Conservation (phyloP, 768 basidiomycete genomes). For the Tulasnella sp. region DNA sequence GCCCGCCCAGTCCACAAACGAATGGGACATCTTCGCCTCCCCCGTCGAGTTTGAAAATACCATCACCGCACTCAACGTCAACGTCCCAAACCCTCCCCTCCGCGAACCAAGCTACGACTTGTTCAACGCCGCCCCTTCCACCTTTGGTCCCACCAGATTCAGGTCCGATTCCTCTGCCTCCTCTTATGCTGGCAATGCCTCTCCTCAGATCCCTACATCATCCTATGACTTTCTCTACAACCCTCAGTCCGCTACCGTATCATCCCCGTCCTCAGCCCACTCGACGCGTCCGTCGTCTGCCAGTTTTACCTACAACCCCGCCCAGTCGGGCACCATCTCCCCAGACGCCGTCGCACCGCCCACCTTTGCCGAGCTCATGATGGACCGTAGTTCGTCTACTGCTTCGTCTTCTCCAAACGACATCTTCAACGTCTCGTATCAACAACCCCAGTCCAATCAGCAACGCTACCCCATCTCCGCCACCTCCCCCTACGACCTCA, state of each 20-base stretch:
- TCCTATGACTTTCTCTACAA: conserved; percentile 46
- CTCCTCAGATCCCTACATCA: conserved; percentile 43
- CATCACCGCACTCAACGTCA: conserved; percentile 8
- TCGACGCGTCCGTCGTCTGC: conserved; percentile 56
- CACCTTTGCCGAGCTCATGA: conserved; percentile 43
- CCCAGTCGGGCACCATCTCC: conserved; percentile 27
- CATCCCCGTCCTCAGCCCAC: conserved; percentile 45
- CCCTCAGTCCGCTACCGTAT: conserved; percentile 34
- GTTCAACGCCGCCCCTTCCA: conserved; percentile 31
- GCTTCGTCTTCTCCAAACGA: conserved; percentile 11
- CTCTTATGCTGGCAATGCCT: conserved; percentile 46
- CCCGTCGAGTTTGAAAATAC: conserved; percentile 8
- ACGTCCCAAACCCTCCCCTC: neutral
- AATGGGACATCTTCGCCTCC: conserved; percentile 14
- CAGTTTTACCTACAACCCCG: conserved; percentile 45
- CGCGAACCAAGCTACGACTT: conserved; percentile 47
- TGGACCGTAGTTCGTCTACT: conserved; percentile 38
- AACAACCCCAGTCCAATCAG: conserved; percentile 36
- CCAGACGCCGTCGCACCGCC: conserved; percentile 45
- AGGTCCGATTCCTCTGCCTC: conserved; percentile 61
- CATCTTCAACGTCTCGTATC: conserved; percentile 57
- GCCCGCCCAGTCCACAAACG: neutral
- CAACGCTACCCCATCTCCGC: conserved; percentile 29
- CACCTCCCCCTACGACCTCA: conserved; percentile 31
- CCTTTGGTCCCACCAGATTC: conserved; percentile 43